Evolutionary conservation across 805 yeast genomes (phyloP), one percentile per base, ranked within the genome.

Genomic region (Zygoascus tannicola): DNA sequence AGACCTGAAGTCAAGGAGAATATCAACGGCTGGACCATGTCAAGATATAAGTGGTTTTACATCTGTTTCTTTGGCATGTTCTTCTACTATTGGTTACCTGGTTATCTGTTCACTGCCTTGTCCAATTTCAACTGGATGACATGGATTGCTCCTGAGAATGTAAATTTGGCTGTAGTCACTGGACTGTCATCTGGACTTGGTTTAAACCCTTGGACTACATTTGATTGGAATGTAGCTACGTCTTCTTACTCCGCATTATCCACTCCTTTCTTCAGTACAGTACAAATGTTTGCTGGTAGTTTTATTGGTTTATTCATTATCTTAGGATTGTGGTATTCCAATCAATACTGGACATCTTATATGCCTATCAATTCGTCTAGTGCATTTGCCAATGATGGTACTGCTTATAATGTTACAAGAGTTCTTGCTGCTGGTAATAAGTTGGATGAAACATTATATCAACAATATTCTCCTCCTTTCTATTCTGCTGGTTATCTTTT

Each of bases 21-120:
- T 19, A 73, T 75, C 19, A 67, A 76, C 53, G 82, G 84, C 2
- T 80, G 86, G 86, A 69, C 59, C 23, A 68, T 79, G 38, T 64
- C 77, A 4, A 69, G 80, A 46, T 73, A 71, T 51, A 63, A 59
- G 46, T 73, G 76, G 54, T 79, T 80, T 60, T 56, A 67, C 19
- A 45, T 65, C 34, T 67, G 66, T 1, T 66, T 75, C 44, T 46
- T 51, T 12, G 59, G 59, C 18, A 63, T 71, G 35, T 78, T 80
- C 52, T 47, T 68, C 4, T 81, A 79, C 73, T 75, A 74, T 56
- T 80, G 83, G 80, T 64, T 81, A 51, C 87, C 90, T 5, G 80
- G 77, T 40, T 81, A 68, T 56, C 64, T 83, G 20, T 80, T 80
- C 63, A 66, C 68, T 16, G 85, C 79, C 1, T 68, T 82, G 40